These are phyloP conservation scores for Corylus avellana DNA, from an alignment of 306 rosid genomes.

Conservation along the genomic window DNA sequence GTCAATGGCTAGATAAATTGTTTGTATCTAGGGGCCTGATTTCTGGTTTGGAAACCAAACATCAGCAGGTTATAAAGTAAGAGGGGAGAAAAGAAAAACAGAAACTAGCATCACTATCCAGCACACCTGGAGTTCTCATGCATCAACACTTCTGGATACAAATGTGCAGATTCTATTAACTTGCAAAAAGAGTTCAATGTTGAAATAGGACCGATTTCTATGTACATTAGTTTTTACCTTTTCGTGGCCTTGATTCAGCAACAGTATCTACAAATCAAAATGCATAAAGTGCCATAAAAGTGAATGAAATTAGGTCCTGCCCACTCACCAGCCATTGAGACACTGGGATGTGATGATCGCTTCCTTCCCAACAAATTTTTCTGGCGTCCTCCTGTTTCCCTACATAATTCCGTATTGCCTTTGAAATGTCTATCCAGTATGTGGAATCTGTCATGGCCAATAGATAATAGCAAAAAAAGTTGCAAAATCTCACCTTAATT, in stretches of 20 bases:
- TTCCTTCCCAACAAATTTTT: constrained; percentile 98
- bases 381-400: constrained; percentile 98
- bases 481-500: constrained; percentile 68
- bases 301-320: constrained; percentile 25
- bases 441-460: constrained; percentile 9
- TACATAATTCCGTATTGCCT: constrained; percentile 45
- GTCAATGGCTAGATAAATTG: neutral
- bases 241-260: neutral
- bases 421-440: constrained; percentile 15
- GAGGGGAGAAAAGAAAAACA: neutral
- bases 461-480: constrained; percentile 8
- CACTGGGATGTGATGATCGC: constrained; percentile 98
- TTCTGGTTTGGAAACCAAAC: no score
- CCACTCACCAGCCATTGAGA: constrained; percentile 98
- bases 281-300: constrained; percentile 7
- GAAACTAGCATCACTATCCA: no score
- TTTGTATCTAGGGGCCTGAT: no score
- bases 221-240: neutral
- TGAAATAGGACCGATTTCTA: neutral
- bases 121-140: no score
- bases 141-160: neutral
- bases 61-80: neutral
- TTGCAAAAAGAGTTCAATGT: neutral
- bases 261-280: constrained; percentile 7
- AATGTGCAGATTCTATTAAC: neutral